Evolutionary conservation across 2,329 filamentous ascomycete genomes (phyloP), one percentile per base, ranked within the genome.

Genomic region (Epichloe sylvatica): DNA sequence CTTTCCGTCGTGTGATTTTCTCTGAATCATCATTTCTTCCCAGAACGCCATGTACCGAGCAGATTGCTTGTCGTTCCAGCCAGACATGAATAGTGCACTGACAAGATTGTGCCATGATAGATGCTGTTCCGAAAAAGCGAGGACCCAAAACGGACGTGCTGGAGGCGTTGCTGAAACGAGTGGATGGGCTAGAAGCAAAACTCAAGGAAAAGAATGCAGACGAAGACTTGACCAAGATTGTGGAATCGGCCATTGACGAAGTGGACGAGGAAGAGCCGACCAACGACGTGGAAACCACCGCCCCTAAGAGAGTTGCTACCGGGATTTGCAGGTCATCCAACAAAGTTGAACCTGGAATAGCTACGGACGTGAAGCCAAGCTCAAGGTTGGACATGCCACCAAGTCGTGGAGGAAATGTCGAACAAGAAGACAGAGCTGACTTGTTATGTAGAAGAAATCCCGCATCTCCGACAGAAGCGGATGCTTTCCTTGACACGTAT

Each of bases 131-230:
- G 0, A 94, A 94, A 69, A 94, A 94, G 65, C 76, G 88, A 63
- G 88, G 88, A 0, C 88, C 88, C 3, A 94, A 94, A 67, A 94
- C 87, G 30, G 88, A 94, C 63, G 86, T 94, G 4, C 71, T 94
- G 34, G 88, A 94, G 64, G 86, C 88, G 1, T 70, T 94, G 8
- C 62, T 94, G 52, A 94, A 91, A 65, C 77, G 88, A 48, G 87
- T 94, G 2, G 88, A 94, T 63, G 87, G 87, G 1, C 70, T 94
- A 46, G 87, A 94, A 64, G 86, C 85, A 60, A 80, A 83, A 54
- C 71, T 94, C 38, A 86, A 87, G 62, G 80, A 84, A 54, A 79
- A 82, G 59, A 81, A 80, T 56, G 64, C 65, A 11, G 62, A 65
- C 36, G 55, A 56, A 9, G 42, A 44, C 7, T 21, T 38, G 5